Percentiles rank a stretch among this genome's conserved stretches.
These are phyloP conservation scores for Neoboletus brunneissimus DNA, from an alignment of 768 basidiomycete genomes.

Conservation along the genomic window DNA sequence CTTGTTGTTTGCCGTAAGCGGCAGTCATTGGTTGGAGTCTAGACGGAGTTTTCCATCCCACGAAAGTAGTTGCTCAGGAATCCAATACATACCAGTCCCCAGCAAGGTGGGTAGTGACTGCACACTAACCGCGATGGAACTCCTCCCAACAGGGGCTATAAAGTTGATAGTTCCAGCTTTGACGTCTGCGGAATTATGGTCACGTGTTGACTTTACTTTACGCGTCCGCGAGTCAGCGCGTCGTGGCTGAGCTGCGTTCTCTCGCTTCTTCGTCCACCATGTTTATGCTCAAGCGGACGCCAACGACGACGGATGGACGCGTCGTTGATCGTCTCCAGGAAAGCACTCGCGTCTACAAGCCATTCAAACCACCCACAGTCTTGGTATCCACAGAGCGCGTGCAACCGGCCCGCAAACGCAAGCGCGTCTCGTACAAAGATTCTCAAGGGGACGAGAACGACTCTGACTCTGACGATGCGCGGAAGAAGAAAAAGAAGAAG, in stretches of 20 bases:
- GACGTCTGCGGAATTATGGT: background rate
- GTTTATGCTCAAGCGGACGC: constrained; percentile 65
- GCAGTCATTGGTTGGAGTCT: background rate
- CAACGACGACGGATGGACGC: constrained; percentile 69
- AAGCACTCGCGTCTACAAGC: constrained; percentile 70
- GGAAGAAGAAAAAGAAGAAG: constrained; percentile 65
- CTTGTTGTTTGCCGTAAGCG: background rate
- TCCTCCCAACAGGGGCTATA: background rate
- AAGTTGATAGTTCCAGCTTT: background rate
- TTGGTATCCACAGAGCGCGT: constrained; percentile 44
- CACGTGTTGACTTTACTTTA: constrained; percentile 28
- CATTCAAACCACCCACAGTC: constrained; percentile 72
- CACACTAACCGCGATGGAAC: background rate
- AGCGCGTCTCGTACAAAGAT: constrained; percentile 84
- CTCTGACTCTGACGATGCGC: constrained; percentile 48
- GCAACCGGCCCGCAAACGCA: constrained; percentile 78
- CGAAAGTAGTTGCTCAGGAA: background rate
- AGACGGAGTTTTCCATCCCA: background rate
- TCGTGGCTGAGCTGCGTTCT: background rate
- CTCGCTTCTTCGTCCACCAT: background rate
- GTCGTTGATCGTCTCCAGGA: constrained; percentile 66
- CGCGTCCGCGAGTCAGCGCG: constrained; percentile 10
- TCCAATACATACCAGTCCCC: background rate
- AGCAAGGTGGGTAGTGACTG: background rate
- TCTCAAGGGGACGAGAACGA: constrained; percentile 57